Base-by-base conservation (phyloP, 2,329 filamentous ascomycete species). In the Beauveria pseudobassiana region DNA sequence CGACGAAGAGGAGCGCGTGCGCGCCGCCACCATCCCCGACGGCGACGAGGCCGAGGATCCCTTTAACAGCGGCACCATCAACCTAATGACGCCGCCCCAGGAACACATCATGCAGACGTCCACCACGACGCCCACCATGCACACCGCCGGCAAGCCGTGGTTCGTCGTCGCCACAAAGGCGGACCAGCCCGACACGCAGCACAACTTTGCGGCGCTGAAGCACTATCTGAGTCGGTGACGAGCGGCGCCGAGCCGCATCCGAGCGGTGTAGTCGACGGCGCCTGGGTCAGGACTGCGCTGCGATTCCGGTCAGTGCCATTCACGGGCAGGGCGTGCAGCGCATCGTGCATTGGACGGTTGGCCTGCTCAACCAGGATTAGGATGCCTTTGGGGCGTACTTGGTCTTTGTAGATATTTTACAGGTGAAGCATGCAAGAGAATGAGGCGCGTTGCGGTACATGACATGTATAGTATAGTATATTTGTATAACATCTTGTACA, bases 141-240 rank as follows among this genome's bases (percentile, higher is more conserved):
- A 88, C 46, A 96, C 98, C 66, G 89, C 90, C n/a, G 85, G 84
- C 40, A 99, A 99, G 77, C 93, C 95, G 1, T 99, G 95, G 95
- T 95, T 96, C 69, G 93, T 97, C 5, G 87, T 97, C 49, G 93
- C 91, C 1, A 97, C 93, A 22, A 98, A 98, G 75, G 93, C 91
- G 1, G 93, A 98, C 72, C 73, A 96, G 60, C 84, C 87, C 3
- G 83, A 82, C 3, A 96, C 95, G 2, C 84, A 92, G 72, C 82
- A 86, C 26, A 96, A 95, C 71, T 99, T 91, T 72, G 75, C 74
- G 42, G 75, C 77, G 57, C 77, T 99, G 67, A 86, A 86, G 66
- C 75, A 76, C 9, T 96, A 97, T 73, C 75, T 99, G 4, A 82
- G 5, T 77, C 77, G 4, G 81, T 98, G 26, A 83, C 83, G 57